Evolutionary conservation across 2,329 filamentous ascomycete genomes (phyloP).

Genomic region (Colletotrichum phormii): DNA sequence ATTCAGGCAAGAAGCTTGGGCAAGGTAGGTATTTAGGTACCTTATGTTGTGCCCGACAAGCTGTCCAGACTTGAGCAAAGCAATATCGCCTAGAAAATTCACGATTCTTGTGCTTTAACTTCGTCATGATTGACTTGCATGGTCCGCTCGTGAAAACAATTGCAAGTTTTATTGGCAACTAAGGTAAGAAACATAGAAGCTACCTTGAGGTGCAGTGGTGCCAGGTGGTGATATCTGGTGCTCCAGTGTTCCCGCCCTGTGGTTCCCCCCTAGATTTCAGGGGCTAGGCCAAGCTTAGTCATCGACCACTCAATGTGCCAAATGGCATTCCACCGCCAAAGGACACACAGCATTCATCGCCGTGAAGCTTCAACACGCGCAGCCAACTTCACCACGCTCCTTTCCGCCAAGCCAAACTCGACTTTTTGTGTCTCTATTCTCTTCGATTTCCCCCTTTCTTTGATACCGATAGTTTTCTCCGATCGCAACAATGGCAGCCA

Average conservation of each 20-base stretch:
- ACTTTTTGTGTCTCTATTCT: not conserved
- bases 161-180: too few relatives aligned
- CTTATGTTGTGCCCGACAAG: not conserved
- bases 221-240: not conserved
- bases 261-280: slow-evolving; percentile 29
- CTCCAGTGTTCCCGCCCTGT: slow-evolving; percentile 1
- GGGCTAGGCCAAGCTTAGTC: slow-evolving; percentile 31
- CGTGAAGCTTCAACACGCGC: slow-evolving; percentile 14
- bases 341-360: slow-evolving; percentile 36
- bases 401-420: slow-evolving; percentile 33
- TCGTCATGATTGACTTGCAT: too few relatives aligned
- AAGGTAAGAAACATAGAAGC: too few relatives aligned
- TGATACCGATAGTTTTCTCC: slow-evolving; percentile 47
- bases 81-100: accelerated
- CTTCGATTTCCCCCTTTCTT: not conserved
- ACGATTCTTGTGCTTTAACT: not conserved
- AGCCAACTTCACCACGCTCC: slow-evolving; percentile 43
- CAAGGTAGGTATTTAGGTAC: not conserved
- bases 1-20: not conserved
- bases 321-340: slow-evolving; percentile 30
- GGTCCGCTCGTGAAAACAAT: too few relatives aligned
- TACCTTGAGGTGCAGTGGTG: too few relatives aligned
- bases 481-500: slow-evolving; percentile 41
- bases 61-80: not conserved
- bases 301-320: slow-evolving; percentile 19